Conservation (phyloP, 2,329 filamentous ascomycete genomes). For the Microdochium bolleyi region DNA sequence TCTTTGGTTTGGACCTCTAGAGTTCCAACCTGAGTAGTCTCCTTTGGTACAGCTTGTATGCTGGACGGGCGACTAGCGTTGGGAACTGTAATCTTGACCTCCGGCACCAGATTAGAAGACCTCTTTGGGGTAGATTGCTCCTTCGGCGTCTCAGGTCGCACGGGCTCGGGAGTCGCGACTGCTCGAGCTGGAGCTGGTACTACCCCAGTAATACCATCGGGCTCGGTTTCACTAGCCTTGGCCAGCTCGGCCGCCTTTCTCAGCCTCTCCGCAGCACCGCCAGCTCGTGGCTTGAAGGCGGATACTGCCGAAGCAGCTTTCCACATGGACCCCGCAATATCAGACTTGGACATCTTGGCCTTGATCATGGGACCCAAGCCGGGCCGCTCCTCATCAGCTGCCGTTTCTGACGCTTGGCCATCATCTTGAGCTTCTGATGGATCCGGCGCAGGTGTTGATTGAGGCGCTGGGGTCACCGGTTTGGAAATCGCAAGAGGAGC, state of each 20-base stretch:
- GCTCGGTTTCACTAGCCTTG: slow-evolving; percentile 53
- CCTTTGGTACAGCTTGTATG: slow-evolving; percentile 27
- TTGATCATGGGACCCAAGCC: slow-evolving; percentile 89
- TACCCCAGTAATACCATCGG: slow-evolving; percentile 84
- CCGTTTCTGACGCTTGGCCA: slow-evolving; percentile 15
- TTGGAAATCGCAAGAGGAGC: neutral
- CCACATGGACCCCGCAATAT: slow-evolving; percentile 69
- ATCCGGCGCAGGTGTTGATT: slow-evolving; percentile 6
- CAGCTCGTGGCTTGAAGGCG: slow-evolving; percentile 78
- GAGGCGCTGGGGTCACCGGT: neutral
- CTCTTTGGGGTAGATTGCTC: slow-evolving; percentile 19
- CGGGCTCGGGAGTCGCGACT: slow-evolving; percentile 24
- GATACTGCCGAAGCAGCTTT: slow-evolving; percentile 68
- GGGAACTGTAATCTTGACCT: slow-evolving; percentile 50
- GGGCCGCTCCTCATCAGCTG: slow-evolving; percentile 46
- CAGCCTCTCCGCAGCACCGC: slow-evolving; percentile 76
- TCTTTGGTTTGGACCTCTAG: slow-evolving; percentile 28
- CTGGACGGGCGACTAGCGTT: slow-evolving; percentile 30
- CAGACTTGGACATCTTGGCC: slow-evolving; percentile 62
- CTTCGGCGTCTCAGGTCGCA: slow-evolving; percentile 20
- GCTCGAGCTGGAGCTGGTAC: slow-evolving; percentile 66
- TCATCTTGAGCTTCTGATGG: neutral
- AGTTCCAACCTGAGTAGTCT: slow-evolving; percentile 14
- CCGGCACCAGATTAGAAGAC: slow-evolving; percentile 33
- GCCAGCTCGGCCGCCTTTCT: slow-evolving; percentile 39